These are phyloP conservation scores for Pichia cephalocereana DNA, from an alignment of 805 yeast species.

Conservation along the genomic window DNA sequence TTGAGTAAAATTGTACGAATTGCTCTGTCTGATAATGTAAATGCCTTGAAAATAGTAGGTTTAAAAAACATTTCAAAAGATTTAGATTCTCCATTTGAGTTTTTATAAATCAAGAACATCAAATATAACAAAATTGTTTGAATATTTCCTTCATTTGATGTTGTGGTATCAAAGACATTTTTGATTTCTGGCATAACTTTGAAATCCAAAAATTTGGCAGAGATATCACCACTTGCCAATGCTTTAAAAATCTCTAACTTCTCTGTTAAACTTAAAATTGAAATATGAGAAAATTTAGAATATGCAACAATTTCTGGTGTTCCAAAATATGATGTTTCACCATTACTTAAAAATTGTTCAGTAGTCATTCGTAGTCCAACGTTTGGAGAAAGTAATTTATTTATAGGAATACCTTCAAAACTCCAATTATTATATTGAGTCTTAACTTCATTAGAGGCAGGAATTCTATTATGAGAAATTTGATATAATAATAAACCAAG, in stretches of 20 bases:
- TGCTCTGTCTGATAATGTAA: constrained; percentile 63
- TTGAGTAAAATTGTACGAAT: constrained; percentile 64
- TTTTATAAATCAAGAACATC: constrained; percentile 27
- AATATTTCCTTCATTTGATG: constrained; percentile 15
- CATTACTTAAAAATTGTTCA: constrained; percentile 27
- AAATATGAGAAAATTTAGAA: constrained; percentile 45
- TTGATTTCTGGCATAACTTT: constrained; percentile 66
- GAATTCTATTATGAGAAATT: constrained; percentile 29
- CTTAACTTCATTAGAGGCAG: constrained; percentile 8
- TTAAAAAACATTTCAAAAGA: constrained; percentile 35
- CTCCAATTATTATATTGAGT: background rate
- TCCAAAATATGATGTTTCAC: constrained; percentile 26
- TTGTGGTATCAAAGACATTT: constrained; percentile 28
- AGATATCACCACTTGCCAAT: constrained; percentile 28
- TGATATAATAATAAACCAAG: constrained; percentile 48
- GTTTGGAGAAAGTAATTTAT: constrained; percentile 31
- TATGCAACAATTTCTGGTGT: constrained; percentile 45
- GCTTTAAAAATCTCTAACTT: constrained; percentile 39
- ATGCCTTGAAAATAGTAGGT: constrained; percentile 58
- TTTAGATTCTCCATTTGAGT: constrained; percentile 20
- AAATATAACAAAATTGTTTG: constrained; percentile 30
- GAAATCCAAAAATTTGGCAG: constrained; percentile 43
- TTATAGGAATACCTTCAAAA: constrained; percentile 29
- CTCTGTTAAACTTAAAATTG: constrained; percentile 43
- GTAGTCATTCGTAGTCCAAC: constrained; percentile 31